These are phyloP conservation scores for Dittrichia graveolens DNA, from an alignment of 129 eudicot species.

Conservation along the genomic window DNA sequence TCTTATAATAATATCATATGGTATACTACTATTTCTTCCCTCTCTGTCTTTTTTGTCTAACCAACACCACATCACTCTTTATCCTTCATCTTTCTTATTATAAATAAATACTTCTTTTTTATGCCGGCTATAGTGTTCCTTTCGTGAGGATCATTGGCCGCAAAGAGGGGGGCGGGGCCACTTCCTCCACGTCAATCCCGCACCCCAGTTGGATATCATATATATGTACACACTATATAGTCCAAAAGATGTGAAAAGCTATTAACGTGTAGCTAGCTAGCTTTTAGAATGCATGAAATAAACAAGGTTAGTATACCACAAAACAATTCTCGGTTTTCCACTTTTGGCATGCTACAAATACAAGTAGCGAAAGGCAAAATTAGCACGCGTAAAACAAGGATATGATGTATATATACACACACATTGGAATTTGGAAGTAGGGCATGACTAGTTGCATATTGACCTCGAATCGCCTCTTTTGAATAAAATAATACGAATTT, in stretches of 20 bases:
- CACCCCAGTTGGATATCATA: no score
- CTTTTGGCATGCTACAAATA: constrained; percentile 22
- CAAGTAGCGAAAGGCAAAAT: constrained; percentile 8
- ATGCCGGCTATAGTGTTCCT: no score
- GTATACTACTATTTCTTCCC: no score
- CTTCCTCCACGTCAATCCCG: no score
- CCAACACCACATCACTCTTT: no score
- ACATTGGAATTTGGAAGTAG: not conserved
- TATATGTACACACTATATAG: no score
- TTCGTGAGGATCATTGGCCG: no score
- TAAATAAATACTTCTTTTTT: no score
- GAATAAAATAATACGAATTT: not conserved
- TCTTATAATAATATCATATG: no score
- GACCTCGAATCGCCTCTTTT: not conserved
- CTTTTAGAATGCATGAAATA: not conserved
- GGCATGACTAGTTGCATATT: not conserved
- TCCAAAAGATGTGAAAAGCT: not conserved
- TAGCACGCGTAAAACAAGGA: constrained; percentile 3
- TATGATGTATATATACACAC: not conserved
- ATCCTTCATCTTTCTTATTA: no score
- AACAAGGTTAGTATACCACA: not conserved
- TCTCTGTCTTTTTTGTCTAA: no score
- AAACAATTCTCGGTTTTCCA: not conserved
- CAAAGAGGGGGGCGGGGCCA: no score
- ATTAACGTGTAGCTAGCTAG: not conserved